phyloP scores from a whole-genome alignment of 768 basidiomycete species.

The Trametes maxima region DNA sequence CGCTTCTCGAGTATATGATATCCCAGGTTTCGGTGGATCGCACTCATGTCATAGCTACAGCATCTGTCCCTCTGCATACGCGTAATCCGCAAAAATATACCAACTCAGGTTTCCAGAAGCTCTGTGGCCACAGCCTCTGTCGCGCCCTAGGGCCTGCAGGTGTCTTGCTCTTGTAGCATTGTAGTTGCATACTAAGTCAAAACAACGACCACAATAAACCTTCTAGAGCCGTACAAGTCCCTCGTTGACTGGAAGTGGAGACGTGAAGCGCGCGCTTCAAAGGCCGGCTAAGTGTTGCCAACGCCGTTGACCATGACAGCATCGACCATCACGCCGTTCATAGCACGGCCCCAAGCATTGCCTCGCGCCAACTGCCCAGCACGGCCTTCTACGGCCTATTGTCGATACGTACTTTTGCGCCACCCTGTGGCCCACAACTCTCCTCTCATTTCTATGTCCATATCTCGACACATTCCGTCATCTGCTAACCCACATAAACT shows the following conservation, averaged over 20 bases:
- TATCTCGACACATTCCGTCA: no score
- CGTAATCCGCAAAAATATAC: constrained; percentile 21
- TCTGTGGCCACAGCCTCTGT: no score
- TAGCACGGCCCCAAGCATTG: neutral
- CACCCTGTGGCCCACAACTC: neutral
- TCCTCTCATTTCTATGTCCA: neutral
- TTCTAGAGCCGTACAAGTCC: neutral
- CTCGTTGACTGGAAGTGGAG: no score
- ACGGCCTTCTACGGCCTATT: neutral
- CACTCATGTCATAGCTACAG: constrained; percentile 23
- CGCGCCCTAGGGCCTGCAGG: no score
- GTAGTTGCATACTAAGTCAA: no score
- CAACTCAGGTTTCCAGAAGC: neutral
- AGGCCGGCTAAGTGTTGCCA: neutral
- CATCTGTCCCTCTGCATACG: constrained; percentile 18
- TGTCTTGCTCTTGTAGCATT: no score
- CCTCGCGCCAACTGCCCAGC: neutral
- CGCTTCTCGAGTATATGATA: constrained; percentile 19
- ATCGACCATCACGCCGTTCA: neutral
- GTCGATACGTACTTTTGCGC: neutral
- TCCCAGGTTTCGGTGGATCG: constrained; percentile 13
- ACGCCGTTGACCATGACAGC: neutral
- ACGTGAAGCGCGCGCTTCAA: neutral
- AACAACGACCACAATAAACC: no score
- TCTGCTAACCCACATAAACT: no score